These are phyloP conservation scores for Epichloe baconii DNA, from an alignment of 2,329 filamentous ascomycete species.

Conservation along the genomic window DNA sequence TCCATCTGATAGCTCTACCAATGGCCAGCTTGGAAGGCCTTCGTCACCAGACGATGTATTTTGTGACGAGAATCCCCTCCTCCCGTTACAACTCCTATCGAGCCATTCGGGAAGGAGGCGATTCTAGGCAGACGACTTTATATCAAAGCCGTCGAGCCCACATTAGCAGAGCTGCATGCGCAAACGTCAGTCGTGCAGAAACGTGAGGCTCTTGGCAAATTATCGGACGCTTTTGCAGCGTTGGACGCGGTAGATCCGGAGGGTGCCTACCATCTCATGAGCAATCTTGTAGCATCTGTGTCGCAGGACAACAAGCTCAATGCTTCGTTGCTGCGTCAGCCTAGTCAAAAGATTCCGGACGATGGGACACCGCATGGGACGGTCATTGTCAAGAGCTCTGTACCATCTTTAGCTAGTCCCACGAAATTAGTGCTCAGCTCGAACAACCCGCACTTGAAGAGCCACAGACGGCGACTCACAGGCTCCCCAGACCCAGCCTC, in stretches of 20 bases:
- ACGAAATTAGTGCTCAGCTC: conserved; percentile 64
- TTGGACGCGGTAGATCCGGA: conserved; percentile 84
- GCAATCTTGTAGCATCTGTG: conserved; percentile 60
- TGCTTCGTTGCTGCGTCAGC: conserved; percentile 30
- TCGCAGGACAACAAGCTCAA: conserved; percentile 55
- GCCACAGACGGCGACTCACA: conserved; percentile 55
- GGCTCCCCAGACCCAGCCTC: conserved; percentile 23
- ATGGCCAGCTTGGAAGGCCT: conserved; percentile 24
- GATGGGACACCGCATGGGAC: conserved; percentile 40
- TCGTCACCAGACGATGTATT: conserved; percentile 28
- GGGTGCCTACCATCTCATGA: conserved; percentile 75
- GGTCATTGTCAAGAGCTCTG: conserved; percentile 42
- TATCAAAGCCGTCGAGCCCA: conserved; percentile 66
- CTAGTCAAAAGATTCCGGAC: conserved; percentile 25
- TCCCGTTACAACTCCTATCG: conserved; percentile 28
- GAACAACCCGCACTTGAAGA: conserved; percentile 75
- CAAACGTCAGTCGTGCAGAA: conserved; percentile 56
- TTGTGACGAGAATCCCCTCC: conserved; percentile 54
- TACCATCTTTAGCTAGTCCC: conserved; percentile 28
- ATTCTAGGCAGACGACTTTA: conserved; percentile 71
- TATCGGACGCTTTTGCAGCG: conserved; percentile 75
- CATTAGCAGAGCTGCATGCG: conserved; percentile 76
- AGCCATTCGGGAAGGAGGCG: conserved; percentile 64
- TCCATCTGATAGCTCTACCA: conserved; percentile 50
- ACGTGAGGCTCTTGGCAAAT: conserved; percentile 67